These are phyloP conservation scores for Coemansia aciculifera DNA, from an alignment of 192 early-diverging fungal species.

Conservation along the genomic window DNA sequence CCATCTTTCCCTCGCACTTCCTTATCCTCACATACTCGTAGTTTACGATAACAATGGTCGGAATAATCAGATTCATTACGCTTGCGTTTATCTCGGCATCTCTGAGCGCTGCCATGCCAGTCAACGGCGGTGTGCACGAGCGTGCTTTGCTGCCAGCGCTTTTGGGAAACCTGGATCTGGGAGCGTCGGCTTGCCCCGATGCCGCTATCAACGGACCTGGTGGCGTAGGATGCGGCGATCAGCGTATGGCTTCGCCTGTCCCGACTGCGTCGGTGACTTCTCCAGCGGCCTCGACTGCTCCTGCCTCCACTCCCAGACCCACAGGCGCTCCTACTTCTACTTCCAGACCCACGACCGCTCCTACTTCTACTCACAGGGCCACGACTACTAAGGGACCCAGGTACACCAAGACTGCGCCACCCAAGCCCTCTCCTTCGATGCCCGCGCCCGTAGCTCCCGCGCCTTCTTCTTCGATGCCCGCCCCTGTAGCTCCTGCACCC, in stretches of 20 bases:
- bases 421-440: neutral
- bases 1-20: neutral
- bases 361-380: neutral
- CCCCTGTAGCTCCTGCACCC: neutral
- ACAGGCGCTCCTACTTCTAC: neutral
- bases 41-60: conserved; percentile 24
- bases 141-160: conserved; percentile 45
- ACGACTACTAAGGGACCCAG: neutral
- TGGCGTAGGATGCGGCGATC: conserved; percentile 19
- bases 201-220: conserved; percentile 31
- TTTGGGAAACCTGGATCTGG: conserved; percentile 45
- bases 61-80: conserved; percentile 24
- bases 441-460: conserved; percentile 11
- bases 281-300: neutral
- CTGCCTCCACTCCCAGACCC: neutral
- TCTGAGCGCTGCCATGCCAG: conserved; percentile 14
- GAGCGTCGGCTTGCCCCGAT: conserved; percentile 45
- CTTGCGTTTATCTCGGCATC: conserved; percentile 14
- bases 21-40: neutral
- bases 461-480: conserved; percentile 5
- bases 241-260: conserved; percentile 1
- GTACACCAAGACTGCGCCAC: conserved; percentile 22
- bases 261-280: neutral
- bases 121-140: conserved; percentile 10
- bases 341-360: neutral